Evolutionary conservation across 495 filamentous ascomycete species (phyloP).

Genomic region (Xylaria longipes): DNA sequence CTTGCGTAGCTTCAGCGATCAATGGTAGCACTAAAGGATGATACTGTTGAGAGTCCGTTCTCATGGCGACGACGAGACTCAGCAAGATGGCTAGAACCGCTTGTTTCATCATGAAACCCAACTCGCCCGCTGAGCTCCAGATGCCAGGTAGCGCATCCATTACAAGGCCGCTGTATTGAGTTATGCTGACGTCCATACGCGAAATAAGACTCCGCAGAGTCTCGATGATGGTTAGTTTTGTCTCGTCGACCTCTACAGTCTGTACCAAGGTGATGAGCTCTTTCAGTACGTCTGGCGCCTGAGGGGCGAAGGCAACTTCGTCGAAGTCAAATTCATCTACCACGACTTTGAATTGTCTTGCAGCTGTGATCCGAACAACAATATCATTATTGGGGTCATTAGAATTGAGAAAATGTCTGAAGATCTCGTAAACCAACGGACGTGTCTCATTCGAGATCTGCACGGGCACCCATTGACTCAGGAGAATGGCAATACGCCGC

Average conservation of each 20-base stretch:
- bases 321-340: conserved; percentile 86
- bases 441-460: conserved; percentile 67
- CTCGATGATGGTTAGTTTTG: conserved; percentile 83
- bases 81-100: conserved; percentile 83
- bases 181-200: conserved; percentile 76
- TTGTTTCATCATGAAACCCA: conserved; percentile 87
- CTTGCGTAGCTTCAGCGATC: conserved; percentile 76
- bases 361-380: conserved; percentile 90
- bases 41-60: conserved; percentile 70
- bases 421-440: conserved; percentile 84
- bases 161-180: conserved; percentile 78
- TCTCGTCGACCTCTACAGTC: conserved; percentile 83
- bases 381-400: conserved; percentile 83
- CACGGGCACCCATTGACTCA: conserved; percentile 88
- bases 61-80: conserved; percentile 79
- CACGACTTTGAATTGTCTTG: conserved; percentile 77
- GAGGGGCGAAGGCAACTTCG: conserved; percentile 72
- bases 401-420: conserved; percentile 82
- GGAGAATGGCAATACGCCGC: conserved; percentile 81
- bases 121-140: conserved; percentile 81
- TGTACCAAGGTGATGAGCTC: conserved; percentile 76
- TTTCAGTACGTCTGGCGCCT: conserved; percentile 69
- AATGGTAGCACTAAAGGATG: conserved; percentile 68
- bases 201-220: conserved; percentile 81
- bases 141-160: conserved; percentile 79